phyloP scores from a whole-genome alignment of 495 filamentous ascomycete genomes.

The Endocarpon pusillum region DNA sequence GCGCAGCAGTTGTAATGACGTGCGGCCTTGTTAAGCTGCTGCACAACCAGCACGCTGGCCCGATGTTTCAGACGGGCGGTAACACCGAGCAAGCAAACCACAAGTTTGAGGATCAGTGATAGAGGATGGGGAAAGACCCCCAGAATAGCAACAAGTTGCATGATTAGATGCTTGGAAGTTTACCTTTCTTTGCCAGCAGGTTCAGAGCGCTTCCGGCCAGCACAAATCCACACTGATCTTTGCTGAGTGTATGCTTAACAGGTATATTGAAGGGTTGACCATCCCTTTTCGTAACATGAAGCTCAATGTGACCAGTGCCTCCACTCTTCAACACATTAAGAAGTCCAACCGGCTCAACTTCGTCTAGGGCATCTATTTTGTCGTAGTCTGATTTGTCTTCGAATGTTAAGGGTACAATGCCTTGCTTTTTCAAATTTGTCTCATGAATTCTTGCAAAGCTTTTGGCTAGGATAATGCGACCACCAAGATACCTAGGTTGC shows the following conservation, averaged over 20 bases:
- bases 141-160: too few species aligned
- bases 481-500: conserved; percentile 84
- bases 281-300: conserved; percentile 44
- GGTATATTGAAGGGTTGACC: conserved; percentile 43
- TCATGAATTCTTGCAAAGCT: conserved; percentile 94
- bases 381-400: conserved; percentile 79
- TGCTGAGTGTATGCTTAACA: conserved; percentile 63
- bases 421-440: conserved; percentile 98
- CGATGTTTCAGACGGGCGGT: too few species aligned
- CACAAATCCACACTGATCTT: conserved; percentile 80
- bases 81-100: too few species aligned
- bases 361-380: conserved; percentile 59
- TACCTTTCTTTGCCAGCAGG: conserved; percentile 45
- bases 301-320: conserved; percentile 58
- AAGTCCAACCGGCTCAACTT: conserved; percentile 63
- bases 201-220: conserved; percentile 91
- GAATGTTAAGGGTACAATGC: conserved; percentile 84
- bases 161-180: too few species aligned
- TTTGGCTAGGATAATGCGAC: conserved; percentile 74
- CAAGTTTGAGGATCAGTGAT: too few species aligned
- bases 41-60: too few species aligned
- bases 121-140: too few species aligned
- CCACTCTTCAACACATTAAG: conserved; percentile 63
- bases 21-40: too few species aligned
- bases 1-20: too few species aligned